Evolutionary conservation across 2,329 filamentous ascomycete species (phyloP).

Genomic region (Zasmidium citrigriseum): DNA sequence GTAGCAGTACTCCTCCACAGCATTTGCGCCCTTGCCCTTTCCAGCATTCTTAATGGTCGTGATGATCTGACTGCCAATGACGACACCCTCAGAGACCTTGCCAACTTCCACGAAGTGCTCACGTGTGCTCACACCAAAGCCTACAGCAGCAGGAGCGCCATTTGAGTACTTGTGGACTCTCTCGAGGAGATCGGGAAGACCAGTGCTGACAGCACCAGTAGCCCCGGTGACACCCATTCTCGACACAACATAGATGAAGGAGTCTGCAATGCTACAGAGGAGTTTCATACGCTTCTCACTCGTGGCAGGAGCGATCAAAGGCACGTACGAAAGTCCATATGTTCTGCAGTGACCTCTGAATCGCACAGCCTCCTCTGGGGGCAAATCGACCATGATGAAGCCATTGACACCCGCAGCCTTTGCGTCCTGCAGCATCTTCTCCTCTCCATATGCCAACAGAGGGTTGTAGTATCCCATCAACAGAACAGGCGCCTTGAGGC

Average conservation of each 20-base stretch:
- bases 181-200: constrained; percentile 77
- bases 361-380: constrained; percentile 90
- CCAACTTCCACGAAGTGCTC: constrained; percentile 90
- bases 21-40: constrained; percentile 65
- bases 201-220: constrained; percentile 75
- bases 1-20: constrained; percentile 84
- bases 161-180: constrained; percentile 92
- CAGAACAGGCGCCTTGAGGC: constrained; percentile 78
- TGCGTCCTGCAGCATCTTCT: constrained; percentile 81
- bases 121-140: constrained; percentile 92
- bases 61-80: constrained; percentile 95
- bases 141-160: constrained; percentile 85
- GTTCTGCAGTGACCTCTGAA: constrained; percentile 83
- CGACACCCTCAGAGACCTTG: constrained; percentile 85
- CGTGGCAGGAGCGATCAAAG: constrained; percentile 92
- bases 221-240: constrained; percentile 96
- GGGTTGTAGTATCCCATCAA: constrained; percentile 99
- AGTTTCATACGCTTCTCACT: constrained; percentile 93
- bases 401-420: constrained; percentile 85
- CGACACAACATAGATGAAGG: constrained; percentile 98
- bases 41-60: constrained; percentile 72
- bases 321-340: constrained; percentile 89
- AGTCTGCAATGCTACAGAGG: constrained; percentile 94
- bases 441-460: constrained; percentile 89
- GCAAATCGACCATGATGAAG: constrained; percentile 94